Percentiles rank a stretch among this genome's conserved stretches.
Conservation (phyloP, 2,329 filamentous ascomycete genomes). For the Plectosphaerella cucumerina region DNA sequence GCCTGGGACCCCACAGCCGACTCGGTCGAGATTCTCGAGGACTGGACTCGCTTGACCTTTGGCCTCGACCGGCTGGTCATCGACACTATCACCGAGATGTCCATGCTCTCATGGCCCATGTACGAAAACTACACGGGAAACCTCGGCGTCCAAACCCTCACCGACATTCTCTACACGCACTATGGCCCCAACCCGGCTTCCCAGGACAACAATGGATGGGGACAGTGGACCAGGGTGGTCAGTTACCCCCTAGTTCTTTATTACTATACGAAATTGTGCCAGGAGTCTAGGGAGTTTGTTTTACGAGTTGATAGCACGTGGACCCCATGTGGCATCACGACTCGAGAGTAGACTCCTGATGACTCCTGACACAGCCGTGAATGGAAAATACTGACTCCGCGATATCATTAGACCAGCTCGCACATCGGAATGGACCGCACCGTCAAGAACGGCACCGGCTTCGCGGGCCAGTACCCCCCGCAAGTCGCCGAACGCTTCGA, state of each 20-base stretch:
- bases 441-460: constrained; percentile 62
- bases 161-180: constrained; percentile 63
- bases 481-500: constrained; percentile 58
- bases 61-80: constrained; percentile 49
- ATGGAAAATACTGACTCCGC: too few species aligned
- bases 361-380: too few species aligned
- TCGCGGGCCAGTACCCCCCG: constrained; percentile 60
- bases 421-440: constrained; percentile 70
- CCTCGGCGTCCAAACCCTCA: constrained; percentile 64
- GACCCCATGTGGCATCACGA: too few species aligned
- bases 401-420: too few species aligned
- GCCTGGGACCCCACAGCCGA: constrained; percentile 58
- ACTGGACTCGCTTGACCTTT: constrained; percentile 68
- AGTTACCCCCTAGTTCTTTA: too few species aligned
- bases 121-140: constrained; percentile 71
- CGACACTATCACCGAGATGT: constrained; percentile 56
- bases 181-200: constrained; percentile 64
- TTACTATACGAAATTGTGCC: too few species aligned
- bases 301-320: too few species aligned
- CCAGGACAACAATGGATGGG: constrained; percentile 65
- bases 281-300: too few species aligned
- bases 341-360: too few species aligned
- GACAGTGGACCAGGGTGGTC: constrained; percentile 77
- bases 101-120: constrained; percentile 65
- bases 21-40: constrained; percentile 47